A percentile compares a stretch with the other conserved stretches of the same genome.
Evolutionary conservation across 257 asterid species (phyloP).

Genomic region (Solanum arcanum): DNA sequence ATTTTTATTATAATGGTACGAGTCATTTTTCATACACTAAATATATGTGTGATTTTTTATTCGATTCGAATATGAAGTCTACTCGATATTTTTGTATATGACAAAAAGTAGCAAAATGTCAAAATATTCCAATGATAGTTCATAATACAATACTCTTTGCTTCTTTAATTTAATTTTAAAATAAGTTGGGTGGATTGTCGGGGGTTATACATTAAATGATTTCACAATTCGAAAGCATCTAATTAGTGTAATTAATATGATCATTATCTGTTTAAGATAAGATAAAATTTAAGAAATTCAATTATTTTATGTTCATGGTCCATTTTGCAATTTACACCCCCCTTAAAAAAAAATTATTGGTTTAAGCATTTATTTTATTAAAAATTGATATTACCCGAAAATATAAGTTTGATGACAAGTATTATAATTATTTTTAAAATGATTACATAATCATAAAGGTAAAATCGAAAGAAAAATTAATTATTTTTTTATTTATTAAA

Average conservation of each 20-base stretch:
- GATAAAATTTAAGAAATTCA: not conserved
- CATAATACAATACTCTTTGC: not conserved
- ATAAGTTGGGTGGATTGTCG: not conserved
- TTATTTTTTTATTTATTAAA: not conserved
- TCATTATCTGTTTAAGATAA: not conserved
- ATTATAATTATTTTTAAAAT: not conserved
- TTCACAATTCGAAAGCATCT: not conserved
- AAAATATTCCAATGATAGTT: not conserved
- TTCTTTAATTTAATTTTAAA: not conserved
- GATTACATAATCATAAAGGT: not conserved
- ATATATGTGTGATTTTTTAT: not conserved
- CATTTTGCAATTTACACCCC: not conserved
- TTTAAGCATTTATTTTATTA: not conserved
- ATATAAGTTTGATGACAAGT: not conserved
- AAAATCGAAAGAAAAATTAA: not conserved
- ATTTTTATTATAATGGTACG: too few species aligned
- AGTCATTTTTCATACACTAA: not conserved
- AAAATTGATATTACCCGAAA: not conserved
- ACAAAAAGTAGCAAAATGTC: not conserved
- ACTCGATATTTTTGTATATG: not conserved
- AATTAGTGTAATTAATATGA: not conserved
- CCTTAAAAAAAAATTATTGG: not conserved
- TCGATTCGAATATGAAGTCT: not conserved
- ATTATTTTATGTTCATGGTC: not conserved
- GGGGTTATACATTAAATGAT: not conserved